Base-by-base conservation (phyloP, 148 eudicot species). In the Beta vulgaris region DNA sequence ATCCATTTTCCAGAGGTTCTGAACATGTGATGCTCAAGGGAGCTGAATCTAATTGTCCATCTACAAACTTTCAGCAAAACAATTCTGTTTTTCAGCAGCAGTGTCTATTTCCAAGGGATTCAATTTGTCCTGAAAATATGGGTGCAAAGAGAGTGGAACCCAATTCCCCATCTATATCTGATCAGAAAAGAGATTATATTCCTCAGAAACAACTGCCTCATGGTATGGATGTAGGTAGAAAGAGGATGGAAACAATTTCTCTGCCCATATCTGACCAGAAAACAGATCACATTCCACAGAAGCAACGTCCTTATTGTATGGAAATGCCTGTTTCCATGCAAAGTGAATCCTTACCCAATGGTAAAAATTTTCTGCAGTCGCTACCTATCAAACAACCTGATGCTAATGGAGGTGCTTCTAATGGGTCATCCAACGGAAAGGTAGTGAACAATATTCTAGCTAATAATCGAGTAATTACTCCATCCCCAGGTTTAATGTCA, bases 61-160 rank as follows among this genome's bases (percentile, higher is more conserved):
- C 86, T 40, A 31, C 82, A 58, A 78, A 74, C 59, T 57, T 58
- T 72, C 85, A 66, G 59, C 86, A 59, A 23, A 46, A 29, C 6
- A 53, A 59, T 71, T 32, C 51, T 67, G 44, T 36, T 72, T 69
- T 77, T 66, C 81, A 69, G 76, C 86, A 72, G 25, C 88, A 81
- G 43, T 80, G 73, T 73, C 82, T 83, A 23, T 75, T 69, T 73
- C 74, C 88, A 8, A 81, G 87, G 76, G 78, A 74, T 76, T 7
- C 74, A 34, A 29, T 46, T 13, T 83, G 77, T 79, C 76, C 85
- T 32, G 88, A 79, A 44, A 81, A 73, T 72, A 72, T 72, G 76
- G 75, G 78, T 69, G 34, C 51, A 19, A 86, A 83, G 79, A 84
- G 79, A 81, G 88, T 86, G 71, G 91, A 90, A 73, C 78, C 78